These are phyloP conservation scores for Biscogniauxia mediterranea DNA, from an alignment of 2,329 filamentous ascomycete genomes.

Conservation along the genomic window DNA sequence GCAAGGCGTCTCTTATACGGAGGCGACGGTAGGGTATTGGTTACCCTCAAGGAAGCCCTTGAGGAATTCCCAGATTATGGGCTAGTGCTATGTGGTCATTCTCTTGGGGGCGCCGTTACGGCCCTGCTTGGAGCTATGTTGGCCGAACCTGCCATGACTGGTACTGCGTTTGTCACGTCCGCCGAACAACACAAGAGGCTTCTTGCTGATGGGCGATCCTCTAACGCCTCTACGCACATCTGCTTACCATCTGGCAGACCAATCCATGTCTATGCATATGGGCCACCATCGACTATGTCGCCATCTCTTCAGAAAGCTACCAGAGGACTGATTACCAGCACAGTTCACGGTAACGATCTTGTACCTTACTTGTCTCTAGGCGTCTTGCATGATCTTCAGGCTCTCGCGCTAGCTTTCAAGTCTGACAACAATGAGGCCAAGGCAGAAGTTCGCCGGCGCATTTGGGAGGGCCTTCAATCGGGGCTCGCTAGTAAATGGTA, in stretches of 20 bases:
- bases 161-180: slow-evolving; percentile 63
- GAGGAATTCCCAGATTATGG: slow-evolving; percentile 68
- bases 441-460: slow-evolving; percentile 61
- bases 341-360: slow-evolving; percentile 70
- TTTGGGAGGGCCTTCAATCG: slow-evolving; percentile 64
- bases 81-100: slow-evolving; percentile 67
- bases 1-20: slow-evolving; percentile 66
- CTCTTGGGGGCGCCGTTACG: slow-evolving; percentile 67
- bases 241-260: slow-evolving; percentile 65
- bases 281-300: slow-evolving; percentile 71
- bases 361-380: slow-evolving; percentile 73
- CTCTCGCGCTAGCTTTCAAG: slow-evolving; percentile 70
- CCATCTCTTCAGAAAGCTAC: slow-evolving; percentile 67
- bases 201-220: slow-evolving; percentile 31
- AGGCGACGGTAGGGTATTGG: slow-evolving; percentile 63
- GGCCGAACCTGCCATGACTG: slow-evolving; percentile 56
- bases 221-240: slow-evolving; percentile 33
- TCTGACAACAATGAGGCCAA: slow-evolving; percentile 67
- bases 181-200: slow-evolving; percentile 44
- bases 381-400: slow-evolving; percentile 72
- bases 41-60: slow-evolving; percentile 63
- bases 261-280: slow-evolving; percentile 79
- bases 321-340: slow-evolving; percentile 70
- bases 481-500: slow-evolving; percentile 63
- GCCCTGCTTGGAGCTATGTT: slow-evolving; percentile 70